These are phyloP conservation scores for Termitomyces sp. DNA, from an alignment of 768 basidiomycete species.

Conservation along the genomic window DNA sequence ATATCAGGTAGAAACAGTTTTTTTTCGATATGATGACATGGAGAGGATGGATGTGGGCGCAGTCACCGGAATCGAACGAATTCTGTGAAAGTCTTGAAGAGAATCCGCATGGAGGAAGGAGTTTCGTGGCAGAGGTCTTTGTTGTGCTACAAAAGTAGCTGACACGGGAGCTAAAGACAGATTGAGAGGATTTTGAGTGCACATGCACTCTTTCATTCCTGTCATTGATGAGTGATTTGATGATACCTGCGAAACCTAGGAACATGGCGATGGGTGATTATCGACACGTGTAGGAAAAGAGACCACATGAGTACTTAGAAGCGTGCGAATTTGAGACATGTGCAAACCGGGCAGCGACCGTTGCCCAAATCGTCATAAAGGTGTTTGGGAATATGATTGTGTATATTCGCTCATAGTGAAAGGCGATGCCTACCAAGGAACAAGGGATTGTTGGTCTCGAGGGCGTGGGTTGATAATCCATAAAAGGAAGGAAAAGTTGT, in stretches of 20 bases:
- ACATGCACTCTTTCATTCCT: background rate
- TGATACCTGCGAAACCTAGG: background rate
- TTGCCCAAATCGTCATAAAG: background rate
- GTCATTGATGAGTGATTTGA: background rate
- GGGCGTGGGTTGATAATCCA: slow-evolving; percentile 3
- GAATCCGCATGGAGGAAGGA: background rate
- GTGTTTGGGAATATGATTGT: background rate
- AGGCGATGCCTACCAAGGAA: slow-evolving; percentile 20
- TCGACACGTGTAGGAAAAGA: background rate
- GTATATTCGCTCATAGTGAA: slow-evolving; percentile 10
- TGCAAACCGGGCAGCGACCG: background rate
- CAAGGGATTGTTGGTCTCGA: slow-evolving; percentile 18
- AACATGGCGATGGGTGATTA: background rate
- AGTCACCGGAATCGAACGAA: too few relatives aligned
- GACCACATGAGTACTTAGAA: background rate
- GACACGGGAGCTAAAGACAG: background rate
- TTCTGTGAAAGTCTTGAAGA: background rate
- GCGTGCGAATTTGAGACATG: background rate
- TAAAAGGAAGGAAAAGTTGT: slow-evolving; percentile 7
- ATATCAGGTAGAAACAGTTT: background rate
- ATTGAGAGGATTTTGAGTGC: background rate
- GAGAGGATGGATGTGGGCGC: background rate
- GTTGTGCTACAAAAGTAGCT: background rate
- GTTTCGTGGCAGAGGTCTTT: background rate
- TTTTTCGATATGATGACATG: background rate